A percentile compares a stretch with the other conserved stretches of the same genome.
phyloP scores from a whole-genome alignment of 2,329 filamentous ascomycete species.

The Leptographium wingfieldii region DNA sequence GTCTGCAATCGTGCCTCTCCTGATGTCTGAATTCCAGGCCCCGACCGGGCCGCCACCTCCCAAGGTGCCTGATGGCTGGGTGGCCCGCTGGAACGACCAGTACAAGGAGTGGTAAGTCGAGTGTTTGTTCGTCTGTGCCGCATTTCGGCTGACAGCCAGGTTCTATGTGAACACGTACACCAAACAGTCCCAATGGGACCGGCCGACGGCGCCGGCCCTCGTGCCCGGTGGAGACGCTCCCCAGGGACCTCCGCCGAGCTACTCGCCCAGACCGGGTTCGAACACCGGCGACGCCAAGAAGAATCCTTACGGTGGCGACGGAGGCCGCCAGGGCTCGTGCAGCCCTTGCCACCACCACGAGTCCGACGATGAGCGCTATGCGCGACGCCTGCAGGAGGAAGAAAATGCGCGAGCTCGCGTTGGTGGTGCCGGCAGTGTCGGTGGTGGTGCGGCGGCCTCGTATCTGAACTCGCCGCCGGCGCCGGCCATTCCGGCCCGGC shows the following conservation, averaged over 20 bases:
- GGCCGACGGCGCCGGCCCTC: conserved; percentile 54
- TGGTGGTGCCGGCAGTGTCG: conserved; percentile 16
- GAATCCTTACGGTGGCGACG: conserved; percentile 49
- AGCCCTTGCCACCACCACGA: conserved; percentile 9
- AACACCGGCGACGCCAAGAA: conserved; percentile 45
- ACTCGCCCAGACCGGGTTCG: conserved; percentile 38
- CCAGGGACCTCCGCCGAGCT: conserved; percentile 54
- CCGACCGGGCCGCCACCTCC: conserved; percentile 44
- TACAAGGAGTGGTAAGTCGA: conserved; percentile 60
- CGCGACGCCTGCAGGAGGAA: conserved; percentile 69
- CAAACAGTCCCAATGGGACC: conserved; percentile 84
- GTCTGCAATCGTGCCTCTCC: not conserved
- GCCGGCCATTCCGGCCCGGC: too few species aligned
- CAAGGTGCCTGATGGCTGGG: conserved; percentile 66
- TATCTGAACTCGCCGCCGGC: conserved; percentile 15
- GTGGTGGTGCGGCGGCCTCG: conserved; percentile 22
- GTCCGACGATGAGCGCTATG: conserved; percentile 60
- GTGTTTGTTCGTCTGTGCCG: not conserved
- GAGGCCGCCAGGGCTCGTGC: conserved; percentile 12
- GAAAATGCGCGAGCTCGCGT: conserved; percentile 52
- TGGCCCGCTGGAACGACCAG: conserved; percentile 72
- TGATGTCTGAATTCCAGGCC: conserved; percentile 40
- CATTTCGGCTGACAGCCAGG: conserved; percentile 29
- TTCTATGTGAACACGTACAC: conserved; percentile 87
- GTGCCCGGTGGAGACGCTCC: conserved; percentile 28